phyloP scores from a whole-genome alignment of 1,284 basidiomycete genomes.

The Phaffia rhodozyma region DNA sequence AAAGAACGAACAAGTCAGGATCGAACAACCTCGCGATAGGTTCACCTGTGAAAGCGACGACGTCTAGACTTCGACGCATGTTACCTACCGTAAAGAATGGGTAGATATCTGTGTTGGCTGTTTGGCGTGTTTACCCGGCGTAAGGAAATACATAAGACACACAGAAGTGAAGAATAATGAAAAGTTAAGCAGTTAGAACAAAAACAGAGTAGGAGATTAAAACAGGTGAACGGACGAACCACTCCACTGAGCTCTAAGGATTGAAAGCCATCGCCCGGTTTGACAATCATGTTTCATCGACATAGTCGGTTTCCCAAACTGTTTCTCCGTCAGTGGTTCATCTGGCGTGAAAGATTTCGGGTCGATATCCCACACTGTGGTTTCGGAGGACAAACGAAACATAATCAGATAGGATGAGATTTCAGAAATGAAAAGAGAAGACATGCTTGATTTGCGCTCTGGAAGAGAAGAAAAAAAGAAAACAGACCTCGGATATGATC shows the following conservation, averaged over 20 bases:
- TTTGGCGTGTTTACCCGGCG: neutral
- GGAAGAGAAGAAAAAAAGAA: neutral
- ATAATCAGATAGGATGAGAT: neutral
- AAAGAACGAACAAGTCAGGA: conserved; percentile 17
- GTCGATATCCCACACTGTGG: conserved; percentile 35
- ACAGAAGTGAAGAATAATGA: neutral
- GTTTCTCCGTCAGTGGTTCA: conserved; percentile 22
- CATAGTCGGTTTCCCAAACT: conserved; percentile 22
- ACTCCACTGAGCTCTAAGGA: conserved; percentile 39
- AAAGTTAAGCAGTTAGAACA: conserved; percentile 23
- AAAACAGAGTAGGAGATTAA: conserved; percentile 36
- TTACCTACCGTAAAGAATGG: conserved; percentile 28
- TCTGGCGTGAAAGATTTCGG: conserved; percentile 26
- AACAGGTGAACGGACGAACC: conserved; percentile 20
- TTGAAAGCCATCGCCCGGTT: conserved; percentile 39
- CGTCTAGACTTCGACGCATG: conserved; percentile 38
- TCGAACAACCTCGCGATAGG: conserved; percentile 23
- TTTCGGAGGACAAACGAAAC: neutral
- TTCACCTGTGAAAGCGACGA: conserved; percentile 32
- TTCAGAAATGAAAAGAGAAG: neutral
- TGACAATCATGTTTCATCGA: conserved; percentile 37
- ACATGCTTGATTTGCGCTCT: too few relatives aligned
- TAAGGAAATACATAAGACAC: neutral
- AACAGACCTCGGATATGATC: conserved; percentile 33
- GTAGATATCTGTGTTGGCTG: conserved; percentile 10